phyloP scores from a whole-genome alignment of 75 land plant genomes.

The Pinus albicaulis region DNA sequence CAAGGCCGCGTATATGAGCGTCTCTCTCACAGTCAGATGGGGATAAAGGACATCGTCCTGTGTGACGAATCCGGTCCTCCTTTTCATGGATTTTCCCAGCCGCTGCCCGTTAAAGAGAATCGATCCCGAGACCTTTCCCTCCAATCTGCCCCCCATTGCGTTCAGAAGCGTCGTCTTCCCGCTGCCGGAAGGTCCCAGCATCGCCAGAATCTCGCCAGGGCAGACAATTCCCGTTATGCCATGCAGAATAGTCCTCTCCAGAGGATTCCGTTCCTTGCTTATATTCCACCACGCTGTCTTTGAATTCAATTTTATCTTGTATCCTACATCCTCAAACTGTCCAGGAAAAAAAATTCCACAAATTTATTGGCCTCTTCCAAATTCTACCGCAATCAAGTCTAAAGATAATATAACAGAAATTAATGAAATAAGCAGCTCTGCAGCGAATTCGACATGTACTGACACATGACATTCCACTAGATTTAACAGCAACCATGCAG shows the following conservation, averaged over 20 bases:
- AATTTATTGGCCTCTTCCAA: too few species aligned
- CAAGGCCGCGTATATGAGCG: constrained; percentile 69
- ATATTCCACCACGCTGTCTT: neutral
- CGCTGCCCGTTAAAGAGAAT: constrained; percentile 32
- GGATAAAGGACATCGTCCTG: constrained; percentile 87
- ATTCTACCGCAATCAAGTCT: too few species aligned
- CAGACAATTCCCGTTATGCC: constrained; percentile 62
- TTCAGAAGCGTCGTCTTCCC: constrained; percentile 79
- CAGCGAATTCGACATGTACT: too few species aligned
- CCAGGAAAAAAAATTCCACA: too few species aligned
- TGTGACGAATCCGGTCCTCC: constrained; percentile 67
- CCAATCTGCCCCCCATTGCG: constrained; percentile 61
- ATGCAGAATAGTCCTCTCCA: constrained; percentile 46
- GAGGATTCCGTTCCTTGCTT: constrained; percentile 6
- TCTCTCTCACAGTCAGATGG: constrained; percentile 80
- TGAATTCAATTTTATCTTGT: constrained; percentile 27
- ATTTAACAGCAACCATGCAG: too few species aligned
- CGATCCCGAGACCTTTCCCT: constrained; percentile 31
- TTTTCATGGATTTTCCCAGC: constrained; percentile 15
- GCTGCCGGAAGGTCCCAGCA: constrained; percentile 88
- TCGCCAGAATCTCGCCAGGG: constrained; percentile 76
- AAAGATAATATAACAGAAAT: too few species aligned
- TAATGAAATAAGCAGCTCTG: too few species aligned
- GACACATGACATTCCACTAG: too few species aligned
- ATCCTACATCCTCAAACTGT: constrained; percentile 50